A percentile compares a stretch with the other conserved stretches of the same genome.
Conservation (phyloP, 2,329 filamentous ascomycete species). For the Neoarthrinium moseri region DNA sequence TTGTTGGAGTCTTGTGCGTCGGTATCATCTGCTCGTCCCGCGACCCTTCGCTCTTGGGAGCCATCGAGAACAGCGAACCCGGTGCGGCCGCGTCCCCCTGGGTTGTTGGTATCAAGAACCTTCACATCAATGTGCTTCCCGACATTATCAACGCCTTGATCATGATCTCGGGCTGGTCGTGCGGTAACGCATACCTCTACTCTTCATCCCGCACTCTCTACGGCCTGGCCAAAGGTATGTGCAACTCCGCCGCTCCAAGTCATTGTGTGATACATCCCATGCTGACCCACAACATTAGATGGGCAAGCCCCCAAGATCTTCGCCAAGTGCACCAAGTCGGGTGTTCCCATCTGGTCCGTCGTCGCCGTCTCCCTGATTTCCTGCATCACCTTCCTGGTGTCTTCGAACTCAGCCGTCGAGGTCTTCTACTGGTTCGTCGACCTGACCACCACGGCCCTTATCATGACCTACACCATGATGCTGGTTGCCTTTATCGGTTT, state of each 20-base stretch:
- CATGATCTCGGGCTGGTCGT: slow-evolving; percentile 22
- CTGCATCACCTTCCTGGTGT: slow-evolving; percentile 36
- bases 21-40: slow-evolving; percentile 60
- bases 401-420: slow-evolving; percentile 32
- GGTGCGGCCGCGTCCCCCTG: slow-evolving; percentile 50
- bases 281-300: slow-evolving; percentile 12
- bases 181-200: slow-evolving; percentile 21
- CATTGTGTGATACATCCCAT: background rate
- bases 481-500: slow-evolving; percentile 44
- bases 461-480: slow-evolving; percentile 45
- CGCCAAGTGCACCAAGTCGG: slow-evolving; percentile 35
- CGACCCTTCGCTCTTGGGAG: slow-evolving; percentile 51
- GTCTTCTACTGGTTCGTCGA: slow-evolving; percentile 43
- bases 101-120: slow-evolving; percentile 53
- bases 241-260: background rate
- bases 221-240: slow-evolving; percentile 23
- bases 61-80: slow-evolving; percentile 51
- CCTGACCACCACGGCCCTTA: slow-evolving; percentile 36
- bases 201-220: slow-evolving; percentile 17
- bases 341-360: slow-evolving; percentile 42
- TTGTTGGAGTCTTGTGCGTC: slow-evolving; percentile 57
- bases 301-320: slow-evolving; percentile 38
- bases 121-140: slow-evolving; percentile 50
- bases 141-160: slow-evolving; percentile 55
- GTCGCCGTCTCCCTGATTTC: slow-evolving; percentile 29